Conservation (phyloP, 148 eudicot species). For the Amaranthus palmeri region DNA sequence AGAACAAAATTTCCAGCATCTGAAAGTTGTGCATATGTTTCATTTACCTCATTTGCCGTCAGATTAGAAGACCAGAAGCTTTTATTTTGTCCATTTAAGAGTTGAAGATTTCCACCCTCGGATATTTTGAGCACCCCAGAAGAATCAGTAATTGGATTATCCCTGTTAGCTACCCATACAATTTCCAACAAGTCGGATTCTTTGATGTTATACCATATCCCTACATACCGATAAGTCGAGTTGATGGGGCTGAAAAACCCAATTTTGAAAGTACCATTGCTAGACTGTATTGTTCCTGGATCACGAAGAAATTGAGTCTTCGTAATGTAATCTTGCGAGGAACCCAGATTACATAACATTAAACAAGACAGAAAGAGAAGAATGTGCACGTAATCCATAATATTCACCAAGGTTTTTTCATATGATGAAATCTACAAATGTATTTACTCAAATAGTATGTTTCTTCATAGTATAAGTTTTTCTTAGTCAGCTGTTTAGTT, state of each 20-base stretch:
- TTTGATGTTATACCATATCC: slow-evolving; percentile 30
- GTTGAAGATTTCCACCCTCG: slow-evolving; percentile 31
- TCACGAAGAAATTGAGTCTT: slow-evolving; percentile 15
- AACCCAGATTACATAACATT: background rate
- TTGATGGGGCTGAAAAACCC: slow-evolving; percentile 41
- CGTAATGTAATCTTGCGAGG: slow-evolving; percentile 2
- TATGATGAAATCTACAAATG: background rate
- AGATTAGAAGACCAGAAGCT: slow-evolving; percentile 39
- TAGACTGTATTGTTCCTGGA: slow-evolving; percentile 25
- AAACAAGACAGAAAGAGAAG: slow-evolving; percentile 1
- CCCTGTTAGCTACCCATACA: slow-evolving; percentile 51
- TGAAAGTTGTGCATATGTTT: slow-evolving; percentile 23
- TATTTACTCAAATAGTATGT: background rate
- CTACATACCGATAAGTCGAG: slow-evolving; percentile 32
- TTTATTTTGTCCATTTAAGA: slow-evolving; percentile 25
- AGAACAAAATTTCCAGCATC: slow-evolving; percentile 42
- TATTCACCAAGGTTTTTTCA: background rate
- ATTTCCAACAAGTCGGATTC: slow-evolving; percentile 16
- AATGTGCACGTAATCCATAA: background rate
- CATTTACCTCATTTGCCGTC: background rate
- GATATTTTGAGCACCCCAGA: slow-evolving; percentile 29
- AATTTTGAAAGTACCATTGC: slow-evolving; percentile 16
- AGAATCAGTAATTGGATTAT: slow-evolving; percentile 30
- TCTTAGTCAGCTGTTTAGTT: background rate
- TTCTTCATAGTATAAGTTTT: background rate